These are phyloP conservation scores for Orbilia blumenaviensis DNA, from an alignment of 2,329 filamentous ascomycete genomes.

Conservation along the genomic window DNA sequence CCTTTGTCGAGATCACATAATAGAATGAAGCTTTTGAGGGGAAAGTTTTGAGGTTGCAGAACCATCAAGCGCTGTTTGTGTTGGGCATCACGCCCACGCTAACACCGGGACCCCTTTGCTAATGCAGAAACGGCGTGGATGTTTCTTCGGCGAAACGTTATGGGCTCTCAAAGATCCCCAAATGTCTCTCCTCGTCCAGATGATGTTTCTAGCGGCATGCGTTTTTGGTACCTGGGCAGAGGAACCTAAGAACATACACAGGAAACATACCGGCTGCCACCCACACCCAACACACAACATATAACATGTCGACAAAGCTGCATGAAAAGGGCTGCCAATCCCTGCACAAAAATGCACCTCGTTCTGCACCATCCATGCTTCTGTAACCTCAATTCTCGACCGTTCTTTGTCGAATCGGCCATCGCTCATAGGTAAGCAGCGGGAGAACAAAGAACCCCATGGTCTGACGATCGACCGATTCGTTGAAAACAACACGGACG, in stretches of 20 bases:
- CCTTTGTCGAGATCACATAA: not conserved
- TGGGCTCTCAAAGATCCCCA: too few relatives aligned
- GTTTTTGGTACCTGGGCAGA: not conserved
- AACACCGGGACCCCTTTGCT: not conserved
- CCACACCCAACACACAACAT: too few relatives aligned
- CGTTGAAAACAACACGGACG: not conserved
- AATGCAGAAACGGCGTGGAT: not conserved
- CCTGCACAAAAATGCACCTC: not conserved
- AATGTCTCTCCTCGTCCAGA: not conserved
- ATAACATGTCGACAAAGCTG: not conserved
- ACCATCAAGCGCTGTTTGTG: conserved; percentile 5
- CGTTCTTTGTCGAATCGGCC: not conserved
- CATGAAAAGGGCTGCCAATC: not conserved
- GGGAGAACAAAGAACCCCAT: not conserved
- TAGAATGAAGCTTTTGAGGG: too few relatives aligned
- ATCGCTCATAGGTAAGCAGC: not conserved
- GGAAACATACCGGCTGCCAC: too few relatives aligned
- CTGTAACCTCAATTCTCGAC: conserved; percentile 29
- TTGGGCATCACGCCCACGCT: conserved; percentile 1
- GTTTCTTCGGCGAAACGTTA: conserved; percentile 5
- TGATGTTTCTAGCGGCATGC: not conserved
- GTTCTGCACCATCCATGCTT: conserved; percentile 26
- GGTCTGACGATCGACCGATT: conserved; percentile 48
- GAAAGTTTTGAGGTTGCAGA: not conserved
- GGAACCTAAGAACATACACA: not conserved